Evolutionary conservation across 345 rosid species (phyloP), one percentile per base, ranked within the genome.

Genomic region (Gynandropsis gynandra): DNA sequence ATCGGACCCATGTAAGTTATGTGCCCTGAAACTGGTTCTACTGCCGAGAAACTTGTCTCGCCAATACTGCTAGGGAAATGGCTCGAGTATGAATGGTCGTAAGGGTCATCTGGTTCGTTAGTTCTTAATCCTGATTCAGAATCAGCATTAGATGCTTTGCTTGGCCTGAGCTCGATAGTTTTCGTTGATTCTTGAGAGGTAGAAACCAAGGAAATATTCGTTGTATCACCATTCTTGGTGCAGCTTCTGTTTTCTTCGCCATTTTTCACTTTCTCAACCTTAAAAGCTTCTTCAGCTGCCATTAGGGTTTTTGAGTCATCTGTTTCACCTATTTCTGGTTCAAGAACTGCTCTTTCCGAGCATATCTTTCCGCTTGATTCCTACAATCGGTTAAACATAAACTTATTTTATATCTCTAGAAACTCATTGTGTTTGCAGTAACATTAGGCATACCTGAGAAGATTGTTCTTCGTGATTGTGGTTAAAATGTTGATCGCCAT

Each of bases 41-140:
- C 37, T 67, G 48, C 17, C 70, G 79, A 78, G 75, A 75, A 83
- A 66, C 86, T 83, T 19, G 80, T 48, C 62, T 78, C 95, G n/a
- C 81, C 79, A 0, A 20, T 45, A 48, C 63, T 34, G 1, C 42
- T 33, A 18, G 59, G 72, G 41, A 64, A 58, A 11, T 14, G 69
- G 40, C 67, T 67, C 24, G 76, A 59, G 31, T 64, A 43, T 17
- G 68, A 45, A 31, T 61, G 52, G 7, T 66, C 47, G 18, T 42
- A 41, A n/a, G 59, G 36, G 39, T 63, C 76, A 10, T 74, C 71
- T 4, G 20, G 46, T n/a, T n/a, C 56, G 40, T 58, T 40, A 8
- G 50, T 15, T 4, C 2, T 19, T 8, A 42, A 16, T 40, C 18
- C n/a, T n/a, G 29, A 24, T 24, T 24, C 29, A 24, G 29, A 24